Conservation (phyloP, 257 asterid genomes). For the Datura wrightii region DNA sequence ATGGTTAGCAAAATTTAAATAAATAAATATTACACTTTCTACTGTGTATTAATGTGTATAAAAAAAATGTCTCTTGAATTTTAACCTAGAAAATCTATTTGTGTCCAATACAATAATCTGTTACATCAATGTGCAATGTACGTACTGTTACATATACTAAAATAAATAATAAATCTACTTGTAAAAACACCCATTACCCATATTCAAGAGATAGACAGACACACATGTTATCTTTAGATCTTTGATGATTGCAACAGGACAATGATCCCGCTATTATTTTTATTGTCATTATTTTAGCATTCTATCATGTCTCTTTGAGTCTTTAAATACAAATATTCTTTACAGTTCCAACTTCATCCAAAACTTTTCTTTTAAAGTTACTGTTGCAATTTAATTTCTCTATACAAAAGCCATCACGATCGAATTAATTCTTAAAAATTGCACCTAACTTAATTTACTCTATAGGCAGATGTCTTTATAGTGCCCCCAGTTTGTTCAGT, state of each 20-base stretch:
- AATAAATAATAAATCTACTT: neutral
- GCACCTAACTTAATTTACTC: neutral
- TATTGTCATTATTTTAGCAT: conserved; percentile 11
- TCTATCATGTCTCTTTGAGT: neutral
- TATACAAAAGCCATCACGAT: neutral
- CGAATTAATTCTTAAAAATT: neutral
- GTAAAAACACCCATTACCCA: neutral
- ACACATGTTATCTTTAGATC: conserved; percentile 2
- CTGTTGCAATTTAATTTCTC: neutral
- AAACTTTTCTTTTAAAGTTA: neutral
- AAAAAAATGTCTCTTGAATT: neutral
- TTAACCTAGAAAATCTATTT: neutral
- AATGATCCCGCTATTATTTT: conserved; percentile 18
- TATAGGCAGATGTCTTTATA: neutral
- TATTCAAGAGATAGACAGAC: neutral
- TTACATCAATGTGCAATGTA: neutral
- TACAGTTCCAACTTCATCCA: neutral
- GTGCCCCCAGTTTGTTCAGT: neutral
- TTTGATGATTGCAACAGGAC: conserved; percentile 22
- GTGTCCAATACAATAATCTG: conserved; percentile 10
- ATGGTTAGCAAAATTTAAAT: neutral
- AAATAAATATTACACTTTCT: neutral
- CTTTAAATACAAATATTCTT: neutral
- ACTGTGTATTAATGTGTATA: neutral
- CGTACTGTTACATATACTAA: neutral